Evolutionary conservation across 495 filamentous ascomycete genomes (phyloP).

Genomic region (Glutinoglossum americanum): DNA sequence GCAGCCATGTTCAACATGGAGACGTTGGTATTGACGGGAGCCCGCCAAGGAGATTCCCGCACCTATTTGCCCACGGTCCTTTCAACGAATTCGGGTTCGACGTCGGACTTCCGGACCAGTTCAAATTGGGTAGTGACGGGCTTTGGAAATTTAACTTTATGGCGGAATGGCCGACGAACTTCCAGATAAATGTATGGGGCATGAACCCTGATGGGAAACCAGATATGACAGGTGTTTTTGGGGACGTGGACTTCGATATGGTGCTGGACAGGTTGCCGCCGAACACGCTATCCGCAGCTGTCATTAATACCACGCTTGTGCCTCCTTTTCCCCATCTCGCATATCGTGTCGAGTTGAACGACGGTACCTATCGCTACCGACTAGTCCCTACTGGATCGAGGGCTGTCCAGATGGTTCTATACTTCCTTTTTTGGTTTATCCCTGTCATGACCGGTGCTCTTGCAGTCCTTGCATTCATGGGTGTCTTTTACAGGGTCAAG

Average conservation of each 20-base stretch:
- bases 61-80: slow-evolving; percentile 16
- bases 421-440: slow-evolving; percentile 14
- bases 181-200: slow-evolving; percentile 20
- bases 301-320: slow-evolving; percentile 16
- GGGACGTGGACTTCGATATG: slow-evolving; percentile 18
- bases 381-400: slow-evolving; percentile 14
- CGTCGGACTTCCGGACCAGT: slow-evolving; percentile 12
- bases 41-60: slow-evolving; percentile 16
- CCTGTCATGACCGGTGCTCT: slow-evolving; percentile 11
- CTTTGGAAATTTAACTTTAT: slow-evolving; percentile 19
- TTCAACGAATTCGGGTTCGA: slow-evolving; percentile 21
- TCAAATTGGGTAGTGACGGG: slow-evolving; percentile 13
- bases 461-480: slow-evolving; percentile 14
- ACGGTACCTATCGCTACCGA: slow-evolving; percentile 12
- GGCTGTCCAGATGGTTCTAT: slow-evolving; percentile 14
- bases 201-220: slow-evolving; percentile 19
- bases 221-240: slow-evolving; percentile 14
- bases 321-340: slow-evolving; percentile 15
- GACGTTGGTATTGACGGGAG: slow-evolving; percentile 9
- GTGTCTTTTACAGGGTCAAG: slow-evolving; percentile 19
- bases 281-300: slow-evolving; percentile 9
- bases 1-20: slow-evolving; percentile 16
- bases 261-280: slow-evolving; percentile 18
- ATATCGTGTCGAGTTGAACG: slow-evolving; percentile 14
- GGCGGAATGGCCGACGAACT: slow-evolving; percentile 17